Conservation (phyloP, 768 basidiomycete species). For the Imleria badia region DNA sequence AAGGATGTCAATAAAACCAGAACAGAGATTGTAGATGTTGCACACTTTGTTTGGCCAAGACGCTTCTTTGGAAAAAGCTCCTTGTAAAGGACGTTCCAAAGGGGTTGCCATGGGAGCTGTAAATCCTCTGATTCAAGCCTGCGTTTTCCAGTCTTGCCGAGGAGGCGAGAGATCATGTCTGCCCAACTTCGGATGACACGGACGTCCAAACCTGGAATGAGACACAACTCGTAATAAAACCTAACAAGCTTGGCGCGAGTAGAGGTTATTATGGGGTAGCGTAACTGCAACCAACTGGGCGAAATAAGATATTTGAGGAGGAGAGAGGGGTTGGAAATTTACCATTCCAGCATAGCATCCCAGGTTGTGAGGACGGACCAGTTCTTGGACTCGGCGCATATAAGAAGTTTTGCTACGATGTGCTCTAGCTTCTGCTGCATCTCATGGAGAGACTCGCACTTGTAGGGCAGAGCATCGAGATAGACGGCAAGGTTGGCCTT, state of each 20-base stretch:
- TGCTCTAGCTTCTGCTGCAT: conserved; percentile 70
- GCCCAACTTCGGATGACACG: conserved; percentile 73
- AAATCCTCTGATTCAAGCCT: conserved; percentile 70
- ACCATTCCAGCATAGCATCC: conserved; percentile 83
- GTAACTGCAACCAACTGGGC: conserved; percentile 75
- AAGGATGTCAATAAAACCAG: conserved; percentile 5
- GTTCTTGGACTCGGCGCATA: conserved; percentile 73
- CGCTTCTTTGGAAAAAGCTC: conserved; percentile 74
- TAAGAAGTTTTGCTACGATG: conserved; percentile 65
- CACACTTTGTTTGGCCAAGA: conserved; percentile 58
- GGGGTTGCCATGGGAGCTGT: conserved; percentile 67
- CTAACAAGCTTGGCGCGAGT: conserved; percentile 69
- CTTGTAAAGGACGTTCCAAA: conserved; percentile 74
- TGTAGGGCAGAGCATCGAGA: conserved; percentile 67
- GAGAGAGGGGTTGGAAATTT: conserved; percentile 18
- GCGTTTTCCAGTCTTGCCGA: conserved; percentile 65
- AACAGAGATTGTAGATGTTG: conserved; percentile 3
- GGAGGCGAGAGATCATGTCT: conserved; percentile 71
- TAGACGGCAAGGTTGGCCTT: conserved; percentile 62
- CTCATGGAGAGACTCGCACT: conserved; percentile 66
- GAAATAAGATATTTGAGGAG: conserved; percentile 5
- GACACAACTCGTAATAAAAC: conserved; percentile 77
- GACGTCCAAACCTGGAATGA: conserved; percentile 74
- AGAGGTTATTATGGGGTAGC: conserved; percentile 69
- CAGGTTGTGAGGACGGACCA: conserved; percentile 74